Percentiles rank a stretch among this genome's conserved stretches.
These are phyloP conservation scores for Entamoeba moshkovskii DNA, from an alignment of 208 protist genomes.

Conservation along the genomic window DNA sequence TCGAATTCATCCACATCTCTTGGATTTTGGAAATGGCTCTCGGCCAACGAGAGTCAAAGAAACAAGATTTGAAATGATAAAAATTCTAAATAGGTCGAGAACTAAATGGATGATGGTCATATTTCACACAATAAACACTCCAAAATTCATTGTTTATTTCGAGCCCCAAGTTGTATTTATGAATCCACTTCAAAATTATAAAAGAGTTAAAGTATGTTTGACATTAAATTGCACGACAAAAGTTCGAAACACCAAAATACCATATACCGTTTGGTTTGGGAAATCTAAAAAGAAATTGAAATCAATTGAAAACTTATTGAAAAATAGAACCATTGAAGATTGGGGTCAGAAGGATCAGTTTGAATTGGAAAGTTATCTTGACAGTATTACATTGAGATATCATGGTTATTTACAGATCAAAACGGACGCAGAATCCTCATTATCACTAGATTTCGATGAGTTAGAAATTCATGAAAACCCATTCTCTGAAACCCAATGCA, in stretches of 20 bases:
- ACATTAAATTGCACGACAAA: background rate
- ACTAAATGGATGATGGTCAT: background rate
- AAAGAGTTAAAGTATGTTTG: background rate
- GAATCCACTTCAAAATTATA: background rate
- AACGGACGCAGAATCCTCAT: background rate
- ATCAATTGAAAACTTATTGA: background rate
- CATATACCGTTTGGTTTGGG: background rate
- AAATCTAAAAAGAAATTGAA: background rate
- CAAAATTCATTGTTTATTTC: background rate
- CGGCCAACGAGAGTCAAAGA: background rate
- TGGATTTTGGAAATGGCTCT: background rate
- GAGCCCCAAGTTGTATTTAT: background rate
- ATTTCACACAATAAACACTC: background rate
- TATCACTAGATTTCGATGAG: background rate
- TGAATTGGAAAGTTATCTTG: background rate
- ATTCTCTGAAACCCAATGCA: background rate
- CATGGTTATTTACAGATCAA: background rate
- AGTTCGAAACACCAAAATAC: background rate
- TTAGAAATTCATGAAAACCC: background rate
- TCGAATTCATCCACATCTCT: background rate
- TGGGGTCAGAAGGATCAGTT: background rate
- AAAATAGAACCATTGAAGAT: background rate
- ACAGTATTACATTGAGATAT: background rate
- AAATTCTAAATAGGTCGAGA: background rate
- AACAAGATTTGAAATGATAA: background rate